Evolutionary conservation across 1,139 yeast species (phyloP).

Genomic region (Taphrina populina): DNA sequence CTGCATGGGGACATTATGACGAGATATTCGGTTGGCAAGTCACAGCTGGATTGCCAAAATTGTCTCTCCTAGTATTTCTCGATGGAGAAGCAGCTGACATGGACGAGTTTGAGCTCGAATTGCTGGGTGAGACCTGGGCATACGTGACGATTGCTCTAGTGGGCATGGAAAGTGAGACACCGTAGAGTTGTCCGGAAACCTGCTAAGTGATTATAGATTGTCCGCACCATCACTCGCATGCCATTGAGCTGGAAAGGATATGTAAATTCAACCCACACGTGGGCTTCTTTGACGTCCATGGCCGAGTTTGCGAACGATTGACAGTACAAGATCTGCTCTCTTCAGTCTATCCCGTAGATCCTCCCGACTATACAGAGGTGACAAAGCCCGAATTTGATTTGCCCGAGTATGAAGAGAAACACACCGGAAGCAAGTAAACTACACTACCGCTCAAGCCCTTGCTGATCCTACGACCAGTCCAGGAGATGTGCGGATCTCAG

Average conservation of each 20-base stretch:
- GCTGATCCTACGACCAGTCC: too few relatives aligned
- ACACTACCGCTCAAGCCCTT: too few relatives aligned
- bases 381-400: conserved; percentile 9
- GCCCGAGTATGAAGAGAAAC: conserved; percentile 1
- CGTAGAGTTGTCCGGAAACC: not conserved
- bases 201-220: not conserved
- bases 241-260: conserved; percentile 9
- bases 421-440: not conserved
- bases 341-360: conserved; percentile 14
- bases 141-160: conserved; percentile 13
- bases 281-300: conserved; percentile 16
- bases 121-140: conserved; percentile 17
- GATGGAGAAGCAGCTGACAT: conserved; percentile 12
- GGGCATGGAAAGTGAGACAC: conserved; percentile 6
- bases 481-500: too few relatives aligned
- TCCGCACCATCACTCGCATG: conserved; percentile 17
- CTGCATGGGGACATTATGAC: conserved; percentile 8
- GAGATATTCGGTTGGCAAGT: conserved; percentile 7
- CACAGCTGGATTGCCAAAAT: conserved; percentile 10
- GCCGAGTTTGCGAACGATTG: conserved; percentile 8
- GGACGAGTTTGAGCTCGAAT: conserved; percentile 18
- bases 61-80: conserved; percentile 5
- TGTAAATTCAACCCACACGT: conserved; percentile 13
- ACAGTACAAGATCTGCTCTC: conserved; percentile 8
- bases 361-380: conserved; percentile 11